These are phyloP conservation scores for Allomyces javanicus DNA, from an alignment of 192 early-diverging fungal genomes.

Conservation along the genomic window DNA sequence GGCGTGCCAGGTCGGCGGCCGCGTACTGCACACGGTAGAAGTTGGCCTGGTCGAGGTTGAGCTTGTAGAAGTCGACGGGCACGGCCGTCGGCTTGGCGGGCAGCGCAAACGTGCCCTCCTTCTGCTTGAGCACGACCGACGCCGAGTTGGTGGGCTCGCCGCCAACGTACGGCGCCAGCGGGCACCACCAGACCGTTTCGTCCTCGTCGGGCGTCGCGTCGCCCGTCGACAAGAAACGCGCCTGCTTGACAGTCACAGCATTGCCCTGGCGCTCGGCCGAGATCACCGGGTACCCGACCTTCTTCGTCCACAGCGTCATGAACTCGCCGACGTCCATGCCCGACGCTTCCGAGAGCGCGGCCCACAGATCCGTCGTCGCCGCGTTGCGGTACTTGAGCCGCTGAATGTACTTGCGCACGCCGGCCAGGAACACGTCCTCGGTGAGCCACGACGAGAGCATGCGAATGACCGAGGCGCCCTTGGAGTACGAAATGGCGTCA, in stretches of 20 bases:
- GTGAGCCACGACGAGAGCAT: conserved; percentile 52
- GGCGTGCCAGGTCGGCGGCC: conserved; percentile 10
- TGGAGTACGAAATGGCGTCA: conserved; percentile 66
- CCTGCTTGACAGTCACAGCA: conserved; percentile 33
- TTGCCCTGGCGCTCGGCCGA: conserved; percentile 31
- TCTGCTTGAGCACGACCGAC: conserved; percentile 16
- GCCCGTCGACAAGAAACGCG: conserved; percentile 46
- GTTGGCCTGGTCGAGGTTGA: conserved; percentile 24
- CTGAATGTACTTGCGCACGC: conserved; percentile 38
- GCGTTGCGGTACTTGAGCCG: conserved; percentile 50
- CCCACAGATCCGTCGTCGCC: conserved; percentile 59
- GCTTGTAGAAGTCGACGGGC: conserved; percentile 16
- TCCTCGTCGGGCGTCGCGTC: conserved; percentile 35
- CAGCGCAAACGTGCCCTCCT: conserved; percentile 11
- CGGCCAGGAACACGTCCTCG: conserved; percentile 21
- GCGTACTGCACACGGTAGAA: conserved; percentile 30
- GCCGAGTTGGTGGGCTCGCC: background rate
- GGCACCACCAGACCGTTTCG: conserved; percentile 41
- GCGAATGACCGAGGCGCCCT: conserved; percentile 59
- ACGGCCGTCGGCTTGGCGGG: background rate
- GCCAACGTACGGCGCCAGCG: conserved; percentile 16
- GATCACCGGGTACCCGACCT: conserved; percentile 46
- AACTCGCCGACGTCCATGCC: conserved; percentile 43
- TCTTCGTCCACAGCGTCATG: conserved; percentile 54
- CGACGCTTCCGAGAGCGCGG: conserved; percentile 33